Base-by-base conservation (phyloP, 2,329 filamentous ascomycete genomes). In the Xylaria sp. region DNA sequence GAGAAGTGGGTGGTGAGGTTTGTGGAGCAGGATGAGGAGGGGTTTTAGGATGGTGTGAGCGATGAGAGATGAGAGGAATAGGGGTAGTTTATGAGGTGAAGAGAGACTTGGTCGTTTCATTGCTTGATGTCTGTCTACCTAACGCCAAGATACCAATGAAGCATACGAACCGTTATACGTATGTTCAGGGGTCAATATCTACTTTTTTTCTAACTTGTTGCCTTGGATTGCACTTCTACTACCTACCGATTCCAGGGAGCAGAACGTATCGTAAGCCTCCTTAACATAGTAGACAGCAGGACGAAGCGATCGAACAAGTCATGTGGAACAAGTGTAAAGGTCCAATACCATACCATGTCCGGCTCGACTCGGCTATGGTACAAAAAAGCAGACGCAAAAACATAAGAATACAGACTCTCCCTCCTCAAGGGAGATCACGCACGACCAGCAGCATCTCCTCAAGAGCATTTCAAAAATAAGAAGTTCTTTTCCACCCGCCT, bases 1-100 rank as follows among this genome's bases (percentile, higher is more conserved):
- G 75, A 77, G 47, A 66, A 59, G 1, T 73, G 70, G 66, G 63
- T 76, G 3, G 44, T 58, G 58, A 60, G 65, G 51, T 72, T 74
- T 52, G 54, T 75, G 57, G 63, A 62, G 2, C 66, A 51, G 44
- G 66, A 67, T 18, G 67, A 68, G 50, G 70, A 76, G 37, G 37
- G 37, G 37, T 42, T 10, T 42, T 42, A 42, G 11, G 37, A 49
- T 23, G 67, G 73, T 42, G 62, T 69, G 10, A 23, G 23, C 2
- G 23, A 23, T 5, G 23, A 4, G 56, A 68, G 16, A 1, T 42
- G 71, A 66, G 74, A 54, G 62, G n/a, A 69, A 63, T 56, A 69
- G 51, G 11, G 60, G 35, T n/a, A 1, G 5, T 23, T 23, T 5
- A 23, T 23, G 23, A 23, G 23, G 23, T 23, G 23, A 23, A 1